These are phyloP conservation scores for Alternaria burnsii DNA, from an alignment of 2,329 filamentous ascomycete species.

Conservation along the genomic window DNA sequence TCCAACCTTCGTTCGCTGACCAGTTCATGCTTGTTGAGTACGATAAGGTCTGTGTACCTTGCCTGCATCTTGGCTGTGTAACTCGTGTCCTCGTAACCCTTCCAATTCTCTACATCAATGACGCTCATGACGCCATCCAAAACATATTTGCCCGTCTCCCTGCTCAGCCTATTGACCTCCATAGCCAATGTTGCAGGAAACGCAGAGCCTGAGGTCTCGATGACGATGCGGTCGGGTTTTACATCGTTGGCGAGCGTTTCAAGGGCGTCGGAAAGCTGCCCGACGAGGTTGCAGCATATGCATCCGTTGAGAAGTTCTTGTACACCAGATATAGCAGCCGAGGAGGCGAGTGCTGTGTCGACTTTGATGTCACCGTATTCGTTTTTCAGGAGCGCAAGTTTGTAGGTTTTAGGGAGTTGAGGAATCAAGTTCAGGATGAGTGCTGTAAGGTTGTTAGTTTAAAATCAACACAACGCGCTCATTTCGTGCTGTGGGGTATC, in stretches of 20 bases:
- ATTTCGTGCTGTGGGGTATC: not conserved
- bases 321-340: conserved; percentile 84
- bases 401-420: conserved; percentile 87
- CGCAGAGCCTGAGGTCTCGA: conserved; percentile 90
- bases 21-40: conserved; percentile 92
- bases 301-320: conserved; percentile 95
- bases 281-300: conserved; percentile 98
- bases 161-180: conserved; percentile 81
- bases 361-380: conserved; percentile 96
- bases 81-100: conserved; percentile 88
- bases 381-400: conserved; percentile 94
- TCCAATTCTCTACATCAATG: conserved; percentile 94
- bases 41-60: conserved; percentile 85
- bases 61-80: conserved; percentile 91
- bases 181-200: conserved; percentile 86
- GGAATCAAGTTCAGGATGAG: conserved; percentile 93
- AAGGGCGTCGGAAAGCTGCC: conserved; percentile 84
- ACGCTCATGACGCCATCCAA: conserved; percentile 90
- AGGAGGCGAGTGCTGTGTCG: conserved; percentile 88
- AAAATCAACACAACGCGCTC: not conserved
- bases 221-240: conserved; percentile 82
- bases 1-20: conserved; percentile 79
- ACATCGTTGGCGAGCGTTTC: conserved; percentile 71
- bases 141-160: conserved; percentile 73
- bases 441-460: conserved; percentile 49